phyloP scores from a whole-genome alignment of 768 basidiomycete genomes.

The Dentipellis fragilis region DNA sequence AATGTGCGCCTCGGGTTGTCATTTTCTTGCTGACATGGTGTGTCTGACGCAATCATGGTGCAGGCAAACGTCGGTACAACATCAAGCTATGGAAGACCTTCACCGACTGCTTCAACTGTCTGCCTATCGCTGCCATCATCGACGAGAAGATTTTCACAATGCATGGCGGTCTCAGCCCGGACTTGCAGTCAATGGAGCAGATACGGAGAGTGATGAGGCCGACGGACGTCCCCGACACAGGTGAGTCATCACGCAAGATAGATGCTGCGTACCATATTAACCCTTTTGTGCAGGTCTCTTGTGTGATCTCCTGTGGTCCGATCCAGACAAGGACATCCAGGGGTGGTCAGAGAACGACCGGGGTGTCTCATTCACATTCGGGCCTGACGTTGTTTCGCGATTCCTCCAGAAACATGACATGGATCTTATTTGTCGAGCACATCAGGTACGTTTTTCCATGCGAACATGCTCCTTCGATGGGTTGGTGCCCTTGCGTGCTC shows the following conservation, averaged over 20 bases:
- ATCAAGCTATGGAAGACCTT: conserved; percentile 99
- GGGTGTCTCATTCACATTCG: conserved; percentile 98
- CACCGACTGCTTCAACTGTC: conserved; percentile 99
- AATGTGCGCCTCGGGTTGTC: conserved; percentile 55
- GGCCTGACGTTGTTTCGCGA: conserved; percentile 93
- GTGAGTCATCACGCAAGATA: conserved; percentile 32
- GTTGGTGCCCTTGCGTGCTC: no score
- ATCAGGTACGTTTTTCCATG: conserved; percentile 58
- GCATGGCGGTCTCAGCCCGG: conserved; percentile 96
- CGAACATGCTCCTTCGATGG: no score
- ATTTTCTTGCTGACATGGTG: conserved; percentile 12
- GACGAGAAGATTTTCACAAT: conserved; percentile 99
- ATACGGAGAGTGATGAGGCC: conserved; percentile 98
- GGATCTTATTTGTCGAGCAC: conserved; percentile 97
- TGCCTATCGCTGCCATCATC: conserved; percentile 98
- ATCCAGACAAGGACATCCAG: conserved; percentile 98
- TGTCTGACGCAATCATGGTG: background rate
- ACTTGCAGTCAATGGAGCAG: conserved; percentile 99
- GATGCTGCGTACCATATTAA: background rate
- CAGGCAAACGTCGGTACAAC: conserved; percentile 99
- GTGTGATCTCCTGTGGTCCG: conserved; percentile 96
- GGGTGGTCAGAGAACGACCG: conserved; percentile 99
- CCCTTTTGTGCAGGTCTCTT: conserved; percentile 54
- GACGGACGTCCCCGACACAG: conserved; percentile 97
- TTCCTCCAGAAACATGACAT: conserved; percentile 99